These are phyloP conservation scores for Fistulifera solaris DNA, from an alignment of 108 stramenopile species.

Conservation along the genomic window DNA sequence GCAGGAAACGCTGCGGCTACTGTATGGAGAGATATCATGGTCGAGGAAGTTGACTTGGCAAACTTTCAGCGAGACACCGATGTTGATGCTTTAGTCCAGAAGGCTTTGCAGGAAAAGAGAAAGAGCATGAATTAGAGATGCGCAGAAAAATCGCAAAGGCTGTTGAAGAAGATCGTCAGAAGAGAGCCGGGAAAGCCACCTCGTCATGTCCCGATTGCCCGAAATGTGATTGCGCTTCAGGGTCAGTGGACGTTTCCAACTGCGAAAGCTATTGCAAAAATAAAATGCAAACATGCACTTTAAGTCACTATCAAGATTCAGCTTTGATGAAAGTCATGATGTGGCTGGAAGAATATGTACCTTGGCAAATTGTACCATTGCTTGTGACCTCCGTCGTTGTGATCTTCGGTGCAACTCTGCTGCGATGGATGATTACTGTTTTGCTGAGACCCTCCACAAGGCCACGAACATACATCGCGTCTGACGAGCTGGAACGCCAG, in stretches of 20 bases:
- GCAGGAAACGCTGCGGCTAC: constrained; percentile 74
- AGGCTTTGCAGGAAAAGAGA: constrained; percentile 28
- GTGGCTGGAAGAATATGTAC: constrained; percentile 15
- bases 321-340: constrained; percentile 12
- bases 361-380: constrained; percentile 8
- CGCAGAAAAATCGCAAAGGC: constrained; percentile 24
- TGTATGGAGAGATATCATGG: constrained; percentile 63
- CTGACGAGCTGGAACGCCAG: no score
- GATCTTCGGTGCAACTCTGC: constrained; percentile 1
- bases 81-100: constrained; percentile 35
- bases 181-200: constrained; percentile 2
- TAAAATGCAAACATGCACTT: constrained; percentile 15
- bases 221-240: constrained; percentile 10
- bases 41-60: constrained; percentile 74
- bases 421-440: constrained; percentile 3
- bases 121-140: constrained; percentile 24
- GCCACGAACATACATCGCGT: no score
- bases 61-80: constrained; percentile 11
- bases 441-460: constrained; percentile 13
- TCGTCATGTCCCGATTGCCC: constrained; percentile 22
- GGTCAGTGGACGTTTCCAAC: constrained; percentile 1
- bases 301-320: constrained; percentile 13
- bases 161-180: constrained; percentile 36
- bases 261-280: constrained; percentile 14
- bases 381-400: constrained; percentile 1